Base-by-base conservation (phyloP, 2,329 filamentous ascomycete species). In the Colletotrichum incanum region DNA sequence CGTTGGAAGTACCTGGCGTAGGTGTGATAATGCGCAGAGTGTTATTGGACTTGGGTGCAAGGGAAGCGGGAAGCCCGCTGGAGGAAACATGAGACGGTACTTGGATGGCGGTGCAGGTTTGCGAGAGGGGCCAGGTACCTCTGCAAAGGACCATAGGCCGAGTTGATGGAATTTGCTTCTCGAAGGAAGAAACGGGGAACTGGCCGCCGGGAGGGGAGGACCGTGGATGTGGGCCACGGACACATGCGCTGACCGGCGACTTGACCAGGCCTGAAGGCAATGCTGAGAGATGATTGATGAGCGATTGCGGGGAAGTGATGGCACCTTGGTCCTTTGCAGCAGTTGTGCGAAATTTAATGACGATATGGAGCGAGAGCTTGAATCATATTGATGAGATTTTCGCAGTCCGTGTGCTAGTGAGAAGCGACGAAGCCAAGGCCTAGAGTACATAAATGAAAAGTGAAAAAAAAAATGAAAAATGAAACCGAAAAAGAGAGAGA, bases 141-240 rank as follows among this genome's bases (percentile, higher is more conserved):
- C 41, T 54, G 6, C 52, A 18, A 20, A 20, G 56, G 43, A 54
- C 52, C 39, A 55, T 39, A 23, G 50, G 41, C 59, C 59, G 65
- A 72, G 59, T 56, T 11, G 59, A 56, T 43, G 47, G 65, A 60
- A 65, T 49, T 34, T 41, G 70, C 62, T 72, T 72, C 70, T 61
- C 62, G 70, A 72, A 72, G 70, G 65, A 69, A 70, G 70, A 72
- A 72, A 64, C 60, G 70, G 70, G 52, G 65, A 54, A 45, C 50
- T 41, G 56, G 47, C 55, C 45, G 26, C 55, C 45, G 26, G 56
- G 65, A 62, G 26, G 55, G 37, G 28, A 66, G 63, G 54, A 59
- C 54, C 65, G 45, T 39, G 60, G 60, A 62, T 31, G 28, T 39
- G 59, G 56, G 65, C 34, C 47, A 28, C 26, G 45, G 37, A 49